phyloP scores from a whole-genome alignment of 345 rosid species.

The Populus alba region DNA sequence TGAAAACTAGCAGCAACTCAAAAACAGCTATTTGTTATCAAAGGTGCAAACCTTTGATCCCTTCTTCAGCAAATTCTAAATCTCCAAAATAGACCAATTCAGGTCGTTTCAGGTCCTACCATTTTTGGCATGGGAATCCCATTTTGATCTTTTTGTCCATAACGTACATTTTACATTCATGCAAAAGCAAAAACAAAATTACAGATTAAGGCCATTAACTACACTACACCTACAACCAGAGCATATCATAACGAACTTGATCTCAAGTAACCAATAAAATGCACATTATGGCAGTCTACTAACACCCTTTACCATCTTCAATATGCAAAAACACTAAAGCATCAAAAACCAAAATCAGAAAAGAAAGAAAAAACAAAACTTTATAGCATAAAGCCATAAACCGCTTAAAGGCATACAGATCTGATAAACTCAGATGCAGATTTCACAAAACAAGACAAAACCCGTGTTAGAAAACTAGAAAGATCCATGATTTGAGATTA shows the following conservation, averaged over 20 bases:
- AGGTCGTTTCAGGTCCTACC: background rate
- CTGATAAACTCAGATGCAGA: background rate
- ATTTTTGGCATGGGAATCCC: background rate
- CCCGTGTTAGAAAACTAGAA: background rate
- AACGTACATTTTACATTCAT: background rate
- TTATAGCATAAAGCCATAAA: background rate
- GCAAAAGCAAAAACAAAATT: background rate
- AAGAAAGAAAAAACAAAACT: background rate
- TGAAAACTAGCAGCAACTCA: background rate
- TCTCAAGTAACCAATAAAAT: background rate
- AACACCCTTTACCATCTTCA: background rate
- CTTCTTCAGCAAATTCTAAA: background rate
- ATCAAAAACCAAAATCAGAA: background rate
- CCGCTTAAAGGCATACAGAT: background rate
- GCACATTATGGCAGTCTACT: background rate
- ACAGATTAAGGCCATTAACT: background rate
- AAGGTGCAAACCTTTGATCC: background rate
- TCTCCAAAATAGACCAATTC: background rate
- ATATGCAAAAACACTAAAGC: background rate
- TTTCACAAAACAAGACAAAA: background rate
- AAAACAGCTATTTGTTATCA: background rate
- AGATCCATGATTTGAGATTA: background rate
- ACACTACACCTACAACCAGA: background rate
- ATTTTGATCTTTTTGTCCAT: background rate
- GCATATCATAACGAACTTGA: background rate